phyloP scores from a whole-genome alignment of 306 rosid species.

The Lathyrus aphaca region DNA sequence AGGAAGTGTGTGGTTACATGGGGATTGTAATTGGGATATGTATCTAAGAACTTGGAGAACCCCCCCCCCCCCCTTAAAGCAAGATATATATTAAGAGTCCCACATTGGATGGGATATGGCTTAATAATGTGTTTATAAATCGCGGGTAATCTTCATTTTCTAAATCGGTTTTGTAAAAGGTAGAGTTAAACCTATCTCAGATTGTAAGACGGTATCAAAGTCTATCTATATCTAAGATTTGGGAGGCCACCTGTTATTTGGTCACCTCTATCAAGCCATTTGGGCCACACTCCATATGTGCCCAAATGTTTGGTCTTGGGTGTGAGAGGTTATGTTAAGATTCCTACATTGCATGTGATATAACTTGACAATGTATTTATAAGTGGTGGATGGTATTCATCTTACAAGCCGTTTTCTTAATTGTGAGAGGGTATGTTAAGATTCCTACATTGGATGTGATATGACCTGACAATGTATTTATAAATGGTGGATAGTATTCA shows the following conservation, averaged over 20 bases:
- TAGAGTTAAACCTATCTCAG: background rate
- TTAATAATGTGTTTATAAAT: background rate
- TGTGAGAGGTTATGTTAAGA: background rate
- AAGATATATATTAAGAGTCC: background rate
- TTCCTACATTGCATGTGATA: background rate
- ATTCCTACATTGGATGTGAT: background rate
- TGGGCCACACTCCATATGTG: background rate
- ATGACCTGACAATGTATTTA: background rate
- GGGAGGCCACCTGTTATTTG: background rate
- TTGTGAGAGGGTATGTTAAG: background rate
- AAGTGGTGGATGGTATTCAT: background rate
- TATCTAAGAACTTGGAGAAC: conserved; percentile 3
- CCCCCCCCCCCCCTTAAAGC: background rate
- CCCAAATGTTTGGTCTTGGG: background rate
- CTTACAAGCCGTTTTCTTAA: background rate
- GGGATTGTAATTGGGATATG: background rate
- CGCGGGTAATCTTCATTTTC: background rate
- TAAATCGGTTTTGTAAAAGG: background rate
- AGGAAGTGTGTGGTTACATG: background rate
- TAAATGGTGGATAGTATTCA: background rate
- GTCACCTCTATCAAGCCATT: background rate
- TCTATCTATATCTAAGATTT: background rate
- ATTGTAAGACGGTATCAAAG: background rate
- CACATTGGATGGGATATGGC: background rate
- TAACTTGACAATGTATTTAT: background rate